Conservation (phyloP, 345 rosid species). For the Hibiscus tridactylites region DNA sequence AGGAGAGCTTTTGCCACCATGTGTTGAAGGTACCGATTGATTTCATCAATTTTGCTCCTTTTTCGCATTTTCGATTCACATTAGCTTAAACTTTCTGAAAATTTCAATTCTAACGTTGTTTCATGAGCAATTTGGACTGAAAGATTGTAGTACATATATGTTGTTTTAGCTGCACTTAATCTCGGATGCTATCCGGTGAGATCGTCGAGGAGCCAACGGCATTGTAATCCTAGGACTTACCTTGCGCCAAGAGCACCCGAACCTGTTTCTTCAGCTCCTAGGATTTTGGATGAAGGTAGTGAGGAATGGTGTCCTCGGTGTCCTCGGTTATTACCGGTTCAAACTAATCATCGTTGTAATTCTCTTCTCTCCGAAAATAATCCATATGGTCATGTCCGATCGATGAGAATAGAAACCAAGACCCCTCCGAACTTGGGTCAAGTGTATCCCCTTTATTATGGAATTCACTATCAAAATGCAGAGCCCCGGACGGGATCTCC, state of each 20-base stretch:
- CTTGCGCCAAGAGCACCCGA: conserved; percentile 61
- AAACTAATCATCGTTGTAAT: conserved; percentile 22
- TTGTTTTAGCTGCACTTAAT: conserved; percentile 75
- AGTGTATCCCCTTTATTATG: conserved; percentile 66
- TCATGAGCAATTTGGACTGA: background rate
- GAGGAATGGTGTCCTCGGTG: conserved; percentile 33
- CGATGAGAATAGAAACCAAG: conserved; percentile 30
- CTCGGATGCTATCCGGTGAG: conserved; percentile 82
- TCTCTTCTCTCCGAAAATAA: conserved; percentile 33
- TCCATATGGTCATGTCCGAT: conserved; percentile 15
- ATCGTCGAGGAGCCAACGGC: conserved; percentile 95
- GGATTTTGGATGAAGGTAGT: conserved; percentile 20
- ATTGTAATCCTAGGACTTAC: conserved; percentile 70
- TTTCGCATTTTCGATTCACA: conserved; percentile 2
- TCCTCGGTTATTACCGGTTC: conserved; percentile 20
- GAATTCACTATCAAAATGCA: conserved; percentile 31
- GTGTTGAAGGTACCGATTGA: conserved; percentile 73
- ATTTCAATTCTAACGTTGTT: background rate
- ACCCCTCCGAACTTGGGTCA: conserved; percentile 34
- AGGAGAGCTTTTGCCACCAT: conserved; percentile 85
- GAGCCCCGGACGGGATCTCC: conserved; percentile 25
- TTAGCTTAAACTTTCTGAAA: background rate
- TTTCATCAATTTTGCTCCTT: background rate
- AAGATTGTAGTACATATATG: background rate
- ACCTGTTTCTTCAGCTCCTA: conserved; percentile 31